Evolutionary conservation across 305 asterid genomes (phyloP).

Genomic region (Fraxinus latifolia): DNA sequence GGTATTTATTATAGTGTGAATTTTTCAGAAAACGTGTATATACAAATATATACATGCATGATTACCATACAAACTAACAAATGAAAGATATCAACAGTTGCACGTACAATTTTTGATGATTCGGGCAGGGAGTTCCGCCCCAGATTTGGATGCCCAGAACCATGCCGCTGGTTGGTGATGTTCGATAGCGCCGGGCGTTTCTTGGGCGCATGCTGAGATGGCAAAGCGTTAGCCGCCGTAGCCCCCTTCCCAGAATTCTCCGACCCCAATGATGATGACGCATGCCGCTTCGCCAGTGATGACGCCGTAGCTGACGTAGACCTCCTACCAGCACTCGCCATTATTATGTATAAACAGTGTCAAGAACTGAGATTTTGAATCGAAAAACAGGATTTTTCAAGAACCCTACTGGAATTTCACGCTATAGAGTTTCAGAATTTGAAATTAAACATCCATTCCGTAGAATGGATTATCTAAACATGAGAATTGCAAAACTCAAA

Average conservation of each 20-base stretch:
- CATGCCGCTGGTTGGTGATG: slow-evolving; percentile 2
- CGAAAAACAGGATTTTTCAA: not conserved
- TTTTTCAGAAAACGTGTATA: not conserved
- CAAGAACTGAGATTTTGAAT: not conserved
- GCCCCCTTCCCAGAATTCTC: not conserved
- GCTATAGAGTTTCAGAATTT: not conserved
- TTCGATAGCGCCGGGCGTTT: not conserved
- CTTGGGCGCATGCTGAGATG: slow-evolving; percentile 2
- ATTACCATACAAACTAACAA: not conserved
- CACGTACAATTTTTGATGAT: not conserved
- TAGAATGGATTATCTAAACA: not conserved
- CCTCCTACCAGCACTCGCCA: not conserved
- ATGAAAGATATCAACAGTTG: not conserved
- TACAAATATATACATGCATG: not conserved
- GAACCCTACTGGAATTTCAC: not conserved
- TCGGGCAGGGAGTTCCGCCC: not conserved
- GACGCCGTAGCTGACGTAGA: slow-evolving; percentile 1
- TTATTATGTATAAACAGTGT: not conserved
- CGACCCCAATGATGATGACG: not conserved
- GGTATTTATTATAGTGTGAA: not conserved
- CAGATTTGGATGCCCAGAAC: not conserved
- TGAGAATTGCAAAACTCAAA: not conserved
- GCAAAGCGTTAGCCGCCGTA: not conserved
- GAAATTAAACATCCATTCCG: not conserved
- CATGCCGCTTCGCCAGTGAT: not conserved